Evolutionary conservation across 148 eudicot species (phyloP).

Genomic region (Agrostemma githago): DNA sequence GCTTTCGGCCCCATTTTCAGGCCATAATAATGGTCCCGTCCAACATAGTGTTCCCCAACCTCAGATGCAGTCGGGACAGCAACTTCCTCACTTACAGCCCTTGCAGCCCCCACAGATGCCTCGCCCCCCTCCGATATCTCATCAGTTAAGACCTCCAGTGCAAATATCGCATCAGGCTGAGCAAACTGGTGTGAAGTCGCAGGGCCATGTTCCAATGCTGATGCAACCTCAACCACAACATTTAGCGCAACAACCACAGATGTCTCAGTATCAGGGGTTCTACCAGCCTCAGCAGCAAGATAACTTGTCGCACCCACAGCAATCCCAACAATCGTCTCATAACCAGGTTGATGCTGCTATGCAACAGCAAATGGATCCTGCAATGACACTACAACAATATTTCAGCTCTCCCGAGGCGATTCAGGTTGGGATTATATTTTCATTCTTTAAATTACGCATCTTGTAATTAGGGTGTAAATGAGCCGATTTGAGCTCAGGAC

Average conservation of each 20-base stretch:
- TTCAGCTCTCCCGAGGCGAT: conserved; percentile 95
- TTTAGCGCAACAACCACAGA: conserved; percentile 53
- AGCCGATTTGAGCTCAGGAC: too few relatives aligned
- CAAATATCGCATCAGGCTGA: conserved; percentile 53
- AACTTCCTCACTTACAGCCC: conserved; percentile 68
- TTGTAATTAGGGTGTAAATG: background rate
- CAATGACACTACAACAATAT: conserved; percentile 69
- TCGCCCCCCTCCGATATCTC: conserved; percentile 64
- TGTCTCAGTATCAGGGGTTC: conserved; percentile 54
- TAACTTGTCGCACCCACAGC: conserved; percentile 37
- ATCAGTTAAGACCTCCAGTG: conserved; percentile 57
- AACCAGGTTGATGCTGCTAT: conserved; percentile 40
- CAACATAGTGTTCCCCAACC: conserved; percentile 53
- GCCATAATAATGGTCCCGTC: conserved; percentile 45
- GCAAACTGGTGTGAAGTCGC: conserved; percentile 46
- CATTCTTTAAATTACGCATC: background rate
- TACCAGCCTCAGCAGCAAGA: conserved; percentile 62
- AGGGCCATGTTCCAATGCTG: conserved; percentile 55
- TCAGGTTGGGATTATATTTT: conserved; percentile 45
- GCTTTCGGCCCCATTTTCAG: conserved; percentile 34
- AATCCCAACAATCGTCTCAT: conserved; percentile 35
- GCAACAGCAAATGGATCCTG: conserved; percentile 61
- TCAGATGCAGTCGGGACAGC: conserved; percentile 50
- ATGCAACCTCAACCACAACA: conserved; percentile 52
- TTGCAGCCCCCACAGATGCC: conserved; percentile 93